Conservation (phyloP, 352 stramenopile species). For the Pythium aristosporum region DNA sequence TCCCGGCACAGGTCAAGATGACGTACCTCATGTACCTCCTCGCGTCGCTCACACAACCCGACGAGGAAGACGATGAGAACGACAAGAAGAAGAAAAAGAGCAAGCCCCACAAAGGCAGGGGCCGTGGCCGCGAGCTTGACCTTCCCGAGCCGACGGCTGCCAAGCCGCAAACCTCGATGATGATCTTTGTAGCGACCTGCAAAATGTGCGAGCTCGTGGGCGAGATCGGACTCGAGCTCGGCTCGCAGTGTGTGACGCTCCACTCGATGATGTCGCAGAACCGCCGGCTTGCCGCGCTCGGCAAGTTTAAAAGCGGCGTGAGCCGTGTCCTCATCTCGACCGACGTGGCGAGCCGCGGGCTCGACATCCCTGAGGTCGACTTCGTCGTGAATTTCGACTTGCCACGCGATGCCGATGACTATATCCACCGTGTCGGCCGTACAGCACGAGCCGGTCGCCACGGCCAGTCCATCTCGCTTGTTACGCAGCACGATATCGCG, state of each 20-base stretch:
- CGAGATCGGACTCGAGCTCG: slow-evolving; percentile 92
- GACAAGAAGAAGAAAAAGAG: slow-evolving; percentile 33
- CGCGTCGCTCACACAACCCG: slow-evolving; percentile 50
- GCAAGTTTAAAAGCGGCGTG: slow-evolving; percentile 95
- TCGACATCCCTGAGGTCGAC: slow-evolving; percentile 97
- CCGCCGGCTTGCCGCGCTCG: slow-evolving; percentile 91
- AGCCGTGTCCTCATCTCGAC: slow-evolving; percentile 95
- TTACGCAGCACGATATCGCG: slow-evolving; percentile 93
- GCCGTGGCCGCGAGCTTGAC: slow-evolving; percentile 29
- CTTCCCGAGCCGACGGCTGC: slow-evolving; percentile 22
- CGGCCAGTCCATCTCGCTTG: slow-evolving; percentile 92
- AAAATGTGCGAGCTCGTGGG: slow-evolving; percentile 94
- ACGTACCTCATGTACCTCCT: slow-evolving; percentile 94
- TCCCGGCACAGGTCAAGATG: slow-evolving; percentile 95
- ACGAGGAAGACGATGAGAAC: slow-evolving; percentile 52
- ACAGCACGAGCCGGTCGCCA: slow-evolving; percentile 91
- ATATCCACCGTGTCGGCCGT: slow-evolving; percentile 97
- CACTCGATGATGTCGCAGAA: slow-evolving; percentile 97
- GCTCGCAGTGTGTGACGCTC: slow-evolving; percentile 92
- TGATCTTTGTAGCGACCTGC: slow-evolving; percentile 98
- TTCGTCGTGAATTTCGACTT: slow-evolving; percentile 98
- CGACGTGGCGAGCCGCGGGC: slow-evolving; percentile 94
- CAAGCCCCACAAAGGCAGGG: slow-evolving; percentile 30
- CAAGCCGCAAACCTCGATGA: slow-evolving; percentile 74
- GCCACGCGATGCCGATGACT: slow-evolving; percentile 94